Evolutionary conservation across 208 protist genomes (phyloP).

Genomic region (Angomonas deanei): DNA sequence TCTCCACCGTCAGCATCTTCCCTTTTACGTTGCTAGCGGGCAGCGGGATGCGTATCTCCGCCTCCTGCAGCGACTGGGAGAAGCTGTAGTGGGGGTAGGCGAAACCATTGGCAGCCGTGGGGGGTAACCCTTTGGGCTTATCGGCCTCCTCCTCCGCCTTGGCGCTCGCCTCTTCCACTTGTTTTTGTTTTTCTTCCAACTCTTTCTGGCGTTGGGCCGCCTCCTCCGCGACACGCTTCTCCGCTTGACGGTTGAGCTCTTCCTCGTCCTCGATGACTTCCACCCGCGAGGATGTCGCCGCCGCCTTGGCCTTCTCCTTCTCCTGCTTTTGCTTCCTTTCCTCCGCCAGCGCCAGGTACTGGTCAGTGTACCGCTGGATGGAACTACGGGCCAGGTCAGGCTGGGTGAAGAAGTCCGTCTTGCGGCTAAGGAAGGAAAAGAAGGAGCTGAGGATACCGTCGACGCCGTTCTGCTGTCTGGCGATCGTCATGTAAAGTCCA

Average conservation of each 20-base stretch:
- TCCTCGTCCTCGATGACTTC: constrained; percentile 63
- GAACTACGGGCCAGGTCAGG: constrained; percentile 49
- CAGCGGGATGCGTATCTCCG: constrained; percentile 84
- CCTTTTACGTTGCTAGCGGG: constrained; percentile 52
- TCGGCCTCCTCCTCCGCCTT: constrained; percentile 26
- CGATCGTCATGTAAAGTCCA: constrained; percentile 85
- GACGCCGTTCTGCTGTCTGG: constrained; percentile 88
- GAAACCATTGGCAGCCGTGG: constrained; percentile 81
- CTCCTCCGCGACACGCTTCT: constrained; percentile 28
- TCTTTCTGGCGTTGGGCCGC: constrained; percentile 27
- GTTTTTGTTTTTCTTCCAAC: constrained; percentile 24
- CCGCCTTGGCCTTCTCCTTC: constrained; percentile 24
- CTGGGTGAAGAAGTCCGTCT: constrained; percentile 93
- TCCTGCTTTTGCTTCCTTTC: constrained; percentile 54
- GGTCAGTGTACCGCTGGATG: constrained; percentile 47
- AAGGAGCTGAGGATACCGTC: constrained; percentile 88
- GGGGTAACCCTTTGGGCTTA: constrained; percentile 77
- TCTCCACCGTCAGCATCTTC: constrained; percentile 74
- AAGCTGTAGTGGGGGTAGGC: constrained; percentile 88
- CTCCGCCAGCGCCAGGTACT: constrained; percentile 52
- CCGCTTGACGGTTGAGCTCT: constrained; percentile 19
- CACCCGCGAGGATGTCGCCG: constrained; percentile 25
- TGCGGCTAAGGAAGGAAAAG: constrained; percentile 89
- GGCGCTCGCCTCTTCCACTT: constrained; percentile 26
- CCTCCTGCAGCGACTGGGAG: constrained; percentile 83